phyloP scores from a whole-genome alignment of 805 yeast species.

The Ogataea neopini region DNA sequence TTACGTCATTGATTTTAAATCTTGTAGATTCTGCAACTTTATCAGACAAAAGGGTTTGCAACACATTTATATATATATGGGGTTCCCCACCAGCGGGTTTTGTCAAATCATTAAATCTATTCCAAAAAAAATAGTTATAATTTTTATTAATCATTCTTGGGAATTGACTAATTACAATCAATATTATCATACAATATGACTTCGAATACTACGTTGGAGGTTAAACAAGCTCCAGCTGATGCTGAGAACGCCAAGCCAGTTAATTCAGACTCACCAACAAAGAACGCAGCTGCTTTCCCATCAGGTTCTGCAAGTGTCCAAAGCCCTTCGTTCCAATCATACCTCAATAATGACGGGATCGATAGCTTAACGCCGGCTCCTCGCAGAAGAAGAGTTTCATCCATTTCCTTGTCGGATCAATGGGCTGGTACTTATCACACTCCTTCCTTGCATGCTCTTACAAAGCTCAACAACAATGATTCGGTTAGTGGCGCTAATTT shows the following conservation, averaged over 20 bases:
- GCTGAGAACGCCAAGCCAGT: conserved; percentile 13
- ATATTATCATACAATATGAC: not conserved
- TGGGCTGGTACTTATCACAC: conserved; percentile 49
- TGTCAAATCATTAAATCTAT: too few relatives aligned
- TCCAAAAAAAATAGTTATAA: too few relatives aligned
- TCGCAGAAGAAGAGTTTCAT: conserved; percentile 63
- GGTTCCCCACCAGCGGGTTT: too few relatives aligned
- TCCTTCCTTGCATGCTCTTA: conserved; percentile 24
- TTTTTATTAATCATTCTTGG: too few relatives aligned
- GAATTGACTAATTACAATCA: too few relatives aligned
- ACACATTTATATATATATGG: not conserved
- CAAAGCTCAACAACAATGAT: conserved; percentile 19
- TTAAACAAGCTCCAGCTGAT: conserved; percentile 19
- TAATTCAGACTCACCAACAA: not conserved
- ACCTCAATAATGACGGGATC: conserved; percentile 71
- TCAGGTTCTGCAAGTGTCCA: conserved; percentile 10
- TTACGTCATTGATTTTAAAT: conserved; percentile 3
- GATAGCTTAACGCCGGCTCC: conserved; percentile 64
- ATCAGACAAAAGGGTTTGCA: not conserved
- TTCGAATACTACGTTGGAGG: conserved; percentile 7
- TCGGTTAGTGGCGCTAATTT: conserved; percentile 23
- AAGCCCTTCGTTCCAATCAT: conserved; percentile 40
- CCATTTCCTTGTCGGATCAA: conserved; percentile 70
- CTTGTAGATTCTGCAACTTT: not conserved
- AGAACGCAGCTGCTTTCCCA: not conserved